These are phyloP conservation scores for Epicoccum sorghinum DNA, from an alignment of 2,329 filamentous ascomycete species.

Conservation along the genomic window DNA sequence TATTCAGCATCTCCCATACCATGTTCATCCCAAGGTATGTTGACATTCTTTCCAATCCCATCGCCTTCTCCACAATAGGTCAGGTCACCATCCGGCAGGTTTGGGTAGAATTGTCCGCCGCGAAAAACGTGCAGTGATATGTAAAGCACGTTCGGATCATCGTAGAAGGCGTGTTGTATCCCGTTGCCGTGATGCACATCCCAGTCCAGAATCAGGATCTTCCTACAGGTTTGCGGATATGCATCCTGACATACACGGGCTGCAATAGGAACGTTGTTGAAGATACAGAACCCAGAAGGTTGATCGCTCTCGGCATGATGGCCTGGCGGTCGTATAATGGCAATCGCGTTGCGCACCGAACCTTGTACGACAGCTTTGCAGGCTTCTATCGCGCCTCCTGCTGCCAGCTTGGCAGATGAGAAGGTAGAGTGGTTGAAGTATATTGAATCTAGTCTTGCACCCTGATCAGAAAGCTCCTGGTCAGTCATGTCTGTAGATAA, in stretches of 20 bases:
- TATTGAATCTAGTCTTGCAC: constrained; percentile 51
- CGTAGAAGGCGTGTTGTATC: constrained; percentile 94
- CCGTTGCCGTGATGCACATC: constrained; percentile 84
- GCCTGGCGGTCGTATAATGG: constrained; percentile 91
- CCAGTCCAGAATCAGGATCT: constrained; percentile 93
- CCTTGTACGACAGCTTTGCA: constrained; percentile 87
- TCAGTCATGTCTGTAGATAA: constrained; percentile 49
- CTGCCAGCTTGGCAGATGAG: constrained; percentile 80
- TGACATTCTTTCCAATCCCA: constrained; percentile 69
- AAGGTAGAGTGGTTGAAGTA: constrained; percentile 78
- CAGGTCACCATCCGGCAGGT: constrained; percentile 63
- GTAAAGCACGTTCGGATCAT: constrained; percentile 93
- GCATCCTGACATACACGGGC: constrained; percentile 84
- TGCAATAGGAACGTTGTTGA: constrained; percentile 96
- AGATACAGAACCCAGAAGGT: constrained; percentile 94
- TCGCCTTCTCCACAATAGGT: constrained; percentile 63
- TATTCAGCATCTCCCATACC: constrained; percentile 97
- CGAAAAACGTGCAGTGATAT: constrained; percentile 92
- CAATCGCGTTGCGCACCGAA: constrained; percentile 90
- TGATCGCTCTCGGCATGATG: constrained; percentile 89
- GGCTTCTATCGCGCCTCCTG: constrained; percentile 93
- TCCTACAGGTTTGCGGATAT: constrained; percentile 80
- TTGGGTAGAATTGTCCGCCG: constrained; percentile 84
- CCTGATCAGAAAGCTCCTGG: constrained; percentile 67
- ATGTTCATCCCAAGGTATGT: constrained; percentile 70